These are phyloP conservation scores for Malassezia globosa DNA, from an alignment of 1,284 basidiomycete species.

Conservation along the genomic window DNA sequence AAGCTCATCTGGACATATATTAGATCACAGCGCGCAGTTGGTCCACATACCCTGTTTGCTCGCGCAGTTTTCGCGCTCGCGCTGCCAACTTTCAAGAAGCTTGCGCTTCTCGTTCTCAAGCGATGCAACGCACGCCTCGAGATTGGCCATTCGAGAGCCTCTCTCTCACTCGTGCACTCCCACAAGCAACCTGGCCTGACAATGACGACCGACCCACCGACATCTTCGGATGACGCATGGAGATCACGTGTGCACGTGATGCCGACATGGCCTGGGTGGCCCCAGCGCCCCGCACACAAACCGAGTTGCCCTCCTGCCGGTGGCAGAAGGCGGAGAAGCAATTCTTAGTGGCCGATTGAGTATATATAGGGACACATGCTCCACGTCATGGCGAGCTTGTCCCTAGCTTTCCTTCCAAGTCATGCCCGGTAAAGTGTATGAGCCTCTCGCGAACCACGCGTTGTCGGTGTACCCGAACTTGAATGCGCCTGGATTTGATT, in stretches of 20 bases:
- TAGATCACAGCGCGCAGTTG: too few species aligned
- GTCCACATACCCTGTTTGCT: slow-evolving; percentile 21
- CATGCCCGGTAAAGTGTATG: slow-evolving; percentile 1
- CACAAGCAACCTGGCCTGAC: background rate
- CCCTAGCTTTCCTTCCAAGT: background rate
- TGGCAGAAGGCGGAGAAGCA: background rate
- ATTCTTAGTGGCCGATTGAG: background rate
- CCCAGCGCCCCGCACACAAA: slow-evolving; percentile 3
- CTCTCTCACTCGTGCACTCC: slow-evolving; percentile 3
- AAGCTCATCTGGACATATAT: slow-evolving; percentile 25
- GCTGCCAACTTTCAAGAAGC: slow-evolving; percentile 36
- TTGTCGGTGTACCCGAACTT: slow-evolving; percentile 25
- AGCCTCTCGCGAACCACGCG: slow-evolving; percentile 22
- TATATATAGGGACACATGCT: too few species aligned
- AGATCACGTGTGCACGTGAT: slow-evolving; percentile 1
- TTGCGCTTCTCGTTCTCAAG: slow-evolving; percentile 41
- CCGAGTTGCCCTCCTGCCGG: too few species aligned
- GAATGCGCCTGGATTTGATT: slow-evolving; percentile 33
- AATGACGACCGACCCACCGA: background rate
- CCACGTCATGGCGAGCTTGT: too few species aligned
- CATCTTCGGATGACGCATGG: background rate
- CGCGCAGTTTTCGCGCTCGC: slow-evolving; percentile 34
- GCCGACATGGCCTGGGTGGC: slow-evolving; percentile 1
- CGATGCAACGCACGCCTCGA: slow-evolving; percentile 15
- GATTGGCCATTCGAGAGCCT: slow-evolving; percentile 11